phyloP scores from a whole-genome alignment of 1,284 basidiomycete species.

The Ceratobasidium sp. region DNA sequence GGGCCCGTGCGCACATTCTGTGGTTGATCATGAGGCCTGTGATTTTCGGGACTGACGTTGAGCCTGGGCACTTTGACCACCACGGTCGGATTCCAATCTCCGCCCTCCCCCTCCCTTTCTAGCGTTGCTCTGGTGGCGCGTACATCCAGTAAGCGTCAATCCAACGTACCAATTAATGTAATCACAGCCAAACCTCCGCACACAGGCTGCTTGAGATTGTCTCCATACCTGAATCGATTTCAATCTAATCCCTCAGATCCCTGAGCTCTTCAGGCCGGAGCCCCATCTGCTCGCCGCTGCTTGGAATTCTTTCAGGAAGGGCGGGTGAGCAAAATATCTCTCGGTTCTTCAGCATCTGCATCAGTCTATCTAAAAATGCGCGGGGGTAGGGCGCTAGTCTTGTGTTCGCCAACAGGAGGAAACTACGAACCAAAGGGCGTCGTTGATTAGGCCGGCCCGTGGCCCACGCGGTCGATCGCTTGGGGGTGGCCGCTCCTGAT shows the following conservation, averaged over 20 bases:
- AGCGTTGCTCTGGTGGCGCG: too few relatives aligned
- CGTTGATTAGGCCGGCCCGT: constrained; percentile 11
- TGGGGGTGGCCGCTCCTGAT: constrained; percentile 24
- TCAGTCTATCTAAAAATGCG: constrained; percentile 5
- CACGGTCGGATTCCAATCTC: not conserved
- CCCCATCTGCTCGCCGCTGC: not conserved
- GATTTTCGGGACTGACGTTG: not conserved
- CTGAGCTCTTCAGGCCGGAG: constrained; percentile 5
- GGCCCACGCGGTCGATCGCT: constrained; percentile 26
- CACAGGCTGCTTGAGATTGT: not conserved
- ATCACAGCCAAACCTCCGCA: constrained; percentile 15
- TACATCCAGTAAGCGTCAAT: too few relatives aligned
- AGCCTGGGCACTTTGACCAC: constrained; percentile 25
- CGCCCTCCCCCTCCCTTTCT: not conserved
- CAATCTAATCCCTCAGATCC: not conserved
- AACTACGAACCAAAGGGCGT: constrained; percentile 17
- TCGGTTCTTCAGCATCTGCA: constrained; percentile 19
- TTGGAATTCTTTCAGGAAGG: not conserved
- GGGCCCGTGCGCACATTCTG: constrained; percentile 7
- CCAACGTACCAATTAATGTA: not conserved
- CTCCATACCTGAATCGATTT: not conserved
- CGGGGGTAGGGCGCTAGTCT: constrained; percentile 27
- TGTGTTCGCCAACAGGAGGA: constrained; percentile 24
- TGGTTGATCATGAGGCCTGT: constrained; percentile 11
- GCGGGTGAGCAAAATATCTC: constrained; percentile 11